Evolutionary conservation across 306 rosid genomes (phyloP).

Genomic region (Lotus japonicus): DNA sequence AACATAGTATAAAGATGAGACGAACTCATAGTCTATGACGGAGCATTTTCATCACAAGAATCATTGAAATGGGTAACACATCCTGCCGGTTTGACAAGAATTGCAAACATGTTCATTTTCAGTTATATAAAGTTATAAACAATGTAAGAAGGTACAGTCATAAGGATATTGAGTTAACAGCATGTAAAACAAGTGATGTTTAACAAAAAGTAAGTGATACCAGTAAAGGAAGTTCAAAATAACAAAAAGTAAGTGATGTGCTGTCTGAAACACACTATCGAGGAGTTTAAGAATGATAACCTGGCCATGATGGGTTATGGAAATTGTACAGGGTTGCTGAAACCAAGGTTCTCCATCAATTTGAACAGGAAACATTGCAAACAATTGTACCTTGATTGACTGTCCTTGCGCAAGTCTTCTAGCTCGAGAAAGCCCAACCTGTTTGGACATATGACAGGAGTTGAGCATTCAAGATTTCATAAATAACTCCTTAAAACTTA

Average conservation of each 20-base stretch:
- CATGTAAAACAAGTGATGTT: not conserved
- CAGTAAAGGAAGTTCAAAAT: not conserved
- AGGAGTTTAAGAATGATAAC: constrained; percentile 37
- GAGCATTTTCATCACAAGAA: not conserved
- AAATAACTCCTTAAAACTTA: constrained; percentile 4
- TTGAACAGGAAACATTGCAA: constrained; percentile 83
- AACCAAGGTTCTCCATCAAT: constrained; percentile 98
- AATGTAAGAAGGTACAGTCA: not conserved
- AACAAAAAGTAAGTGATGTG: not conserved
- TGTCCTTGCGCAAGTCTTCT: constrained; percentile 97
- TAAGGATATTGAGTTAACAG: not conserved
- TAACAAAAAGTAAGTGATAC: not conserved
- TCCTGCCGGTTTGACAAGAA: not conserved
- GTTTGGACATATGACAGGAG: constrained; percentile 19
- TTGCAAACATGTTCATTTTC: constrained; percentile 5
- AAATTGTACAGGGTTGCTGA: constrained; percentile 70
- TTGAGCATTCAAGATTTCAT: constrained; percentile 10
- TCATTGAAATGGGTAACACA: not conserved
- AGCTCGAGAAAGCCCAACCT: constrained; percentile 99
- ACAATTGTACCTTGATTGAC: constrained; percentile 74
- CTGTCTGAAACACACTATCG: not conserved
- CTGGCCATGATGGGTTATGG: constrained; percentile 92
- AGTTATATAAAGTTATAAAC: constrained; percentile 6
- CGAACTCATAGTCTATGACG: not conserved
- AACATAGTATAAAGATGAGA: not conserved